phyloP scores from a whole-genome alignment of 352 stramenopile genomes.

The Pythium rishiriense region DNA sequence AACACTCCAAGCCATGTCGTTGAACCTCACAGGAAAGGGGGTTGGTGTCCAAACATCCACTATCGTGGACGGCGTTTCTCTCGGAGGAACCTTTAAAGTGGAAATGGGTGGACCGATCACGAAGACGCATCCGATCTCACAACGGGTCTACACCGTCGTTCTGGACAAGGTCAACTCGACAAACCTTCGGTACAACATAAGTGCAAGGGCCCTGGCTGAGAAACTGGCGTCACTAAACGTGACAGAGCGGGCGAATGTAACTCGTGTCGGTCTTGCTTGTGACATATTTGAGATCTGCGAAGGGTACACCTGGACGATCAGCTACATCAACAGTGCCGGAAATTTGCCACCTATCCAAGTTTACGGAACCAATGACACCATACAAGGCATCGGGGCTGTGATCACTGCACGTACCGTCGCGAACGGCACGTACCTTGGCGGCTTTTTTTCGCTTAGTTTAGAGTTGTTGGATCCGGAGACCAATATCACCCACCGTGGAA shows the following conservation, averaged over 20 bases:
- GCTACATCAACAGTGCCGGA: constrained; percentile 56
- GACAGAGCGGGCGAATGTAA: constrained; percentile 42
- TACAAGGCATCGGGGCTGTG: constrained; percentile 35
- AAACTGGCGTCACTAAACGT: constrained; percentile 40
- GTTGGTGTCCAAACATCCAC: constrained; percentile 38
- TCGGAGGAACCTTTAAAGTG: constrained; percentile 48
- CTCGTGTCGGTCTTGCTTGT: constrained; percentile 42
- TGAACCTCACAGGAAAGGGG: constrained; percentile 56
- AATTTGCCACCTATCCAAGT: constrained; percentile 63
- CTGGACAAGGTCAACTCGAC: constrained; percentile 46
- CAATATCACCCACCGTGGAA: constrained; percentile 37
- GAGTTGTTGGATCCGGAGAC: constrained; percentile 50
- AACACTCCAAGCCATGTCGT: constrained; percentile 32
- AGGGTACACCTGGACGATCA: constrained; percentile 70
- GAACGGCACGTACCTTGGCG: constrained; percentile 76
- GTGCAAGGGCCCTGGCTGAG: constrained; percentile 27
- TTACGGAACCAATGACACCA: constrained; percentile 28
- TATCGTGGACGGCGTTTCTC: constrained; percentile 47
- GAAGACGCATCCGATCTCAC: constrained; percentile 38
- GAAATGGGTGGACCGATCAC: constrained; percentile 67
- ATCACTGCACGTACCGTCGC: constrained; percentile 45
- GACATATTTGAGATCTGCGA: constrained; percentile 64
- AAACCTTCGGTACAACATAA: constrained; percentile 42
- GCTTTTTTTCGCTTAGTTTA: constrained; percentile 54
- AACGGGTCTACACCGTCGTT: constrained; percentile 46